Evolutionary conservation across 176 grass and related monocot species (phyloP).

Genomic region (Rhynchospora breviuscula): DNA sequence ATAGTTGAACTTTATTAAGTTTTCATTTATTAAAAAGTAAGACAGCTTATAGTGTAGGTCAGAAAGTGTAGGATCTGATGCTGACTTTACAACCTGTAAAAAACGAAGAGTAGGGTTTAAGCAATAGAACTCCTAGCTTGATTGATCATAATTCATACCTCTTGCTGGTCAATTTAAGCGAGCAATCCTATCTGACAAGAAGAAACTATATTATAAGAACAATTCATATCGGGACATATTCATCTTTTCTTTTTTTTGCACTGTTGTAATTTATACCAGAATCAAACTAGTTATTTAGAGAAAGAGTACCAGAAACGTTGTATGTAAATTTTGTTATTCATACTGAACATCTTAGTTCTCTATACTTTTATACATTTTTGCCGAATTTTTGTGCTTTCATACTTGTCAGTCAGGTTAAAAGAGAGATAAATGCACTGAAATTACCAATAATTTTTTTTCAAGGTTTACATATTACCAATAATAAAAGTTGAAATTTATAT

Average conservation of each 20-base stretch:
- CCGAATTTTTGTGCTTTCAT: background rate
- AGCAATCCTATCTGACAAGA: background rate
- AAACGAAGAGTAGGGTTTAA: constrained; percentile 22
- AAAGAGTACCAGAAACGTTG: background rate
- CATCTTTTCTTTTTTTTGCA: background rate
- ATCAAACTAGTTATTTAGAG: background rate
- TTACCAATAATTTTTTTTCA: no score
- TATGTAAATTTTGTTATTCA: background rate
- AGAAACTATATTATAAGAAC: background rate
- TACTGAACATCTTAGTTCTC: background rate
- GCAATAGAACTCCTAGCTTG: background rate
- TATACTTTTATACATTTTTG: background rate
- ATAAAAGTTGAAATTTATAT: no score
- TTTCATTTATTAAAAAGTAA: constrained; percentile 3
- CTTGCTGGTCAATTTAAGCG: background rate
- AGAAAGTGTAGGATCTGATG: constrained; percentile 20
- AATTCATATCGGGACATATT: background rate
- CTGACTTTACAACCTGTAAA: constrained; percentile 29
- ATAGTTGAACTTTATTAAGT: background rate
- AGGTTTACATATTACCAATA: no score
- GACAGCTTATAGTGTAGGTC: constrained; percentile 22
- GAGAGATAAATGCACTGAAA: no score
- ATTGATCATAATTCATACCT: background rate
- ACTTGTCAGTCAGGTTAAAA: background rate
- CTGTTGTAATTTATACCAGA: background rate